These are phyloP conservation scores for Ligustrum vulgare DNA, from an alignment of 257 asterid genomes.

Conservation along the genomic window DNA sequence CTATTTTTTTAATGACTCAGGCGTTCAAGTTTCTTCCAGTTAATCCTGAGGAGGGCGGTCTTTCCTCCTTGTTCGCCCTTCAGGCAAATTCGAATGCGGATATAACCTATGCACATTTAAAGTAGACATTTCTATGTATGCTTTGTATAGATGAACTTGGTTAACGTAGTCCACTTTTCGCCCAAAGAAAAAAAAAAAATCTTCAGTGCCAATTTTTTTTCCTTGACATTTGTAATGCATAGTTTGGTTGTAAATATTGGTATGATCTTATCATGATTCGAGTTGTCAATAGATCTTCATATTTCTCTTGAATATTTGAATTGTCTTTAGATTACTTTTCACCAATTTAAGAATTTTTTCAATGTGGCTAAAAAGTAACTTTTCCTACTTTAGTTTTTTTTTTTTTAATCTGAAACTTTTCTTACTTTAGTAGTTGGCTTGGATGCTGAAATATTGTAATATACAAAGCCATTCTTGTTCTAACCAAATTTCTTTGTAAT, in stretches of 20 bases:
- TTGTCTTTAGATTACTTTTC: background rate
- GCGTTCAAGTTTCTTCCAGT: too few species aligned
- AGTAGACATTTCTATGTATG: too few species aligned
- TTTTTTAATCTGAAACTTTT: too few species aligned
- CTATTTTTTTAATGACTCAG: background rate
- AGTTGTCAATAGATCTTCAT: background rate
- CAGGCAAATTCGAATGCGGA: too few species aligned
- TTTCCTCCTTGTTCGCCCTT: too few species aligned
- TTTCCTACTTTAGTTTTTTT: too few species aligned
- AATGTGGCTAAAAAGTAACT: background rate
- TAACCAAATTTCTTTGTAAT: background rate
- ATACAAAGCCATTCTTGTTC: background rate
- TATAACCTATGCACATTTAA: too few species aligned
- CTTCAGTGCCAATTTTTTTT: too few species aligned
- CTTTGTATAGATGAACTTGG: background rate
- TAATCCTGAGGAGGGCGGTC: too few species aligned
- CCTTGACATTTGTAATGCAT: too few species aligned
- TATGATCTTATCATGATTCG: background rate
- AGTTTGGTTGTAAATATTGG: too few species aligned
- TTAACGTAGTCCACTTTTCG: background rate
- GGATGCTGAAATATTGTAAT: background rate
- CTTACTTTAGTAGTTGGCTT: background rate
- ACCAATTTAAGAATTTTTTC: background rate
- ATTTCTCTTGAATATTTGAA: background rate
- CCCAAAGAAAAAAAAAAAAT: too few species aligned